These are phyloP conservation scores for Diaporthe batatas DNA, from an alignment of 2,329 filamentous ascomycete genomes.

Conservation along the genomic window DNA sequence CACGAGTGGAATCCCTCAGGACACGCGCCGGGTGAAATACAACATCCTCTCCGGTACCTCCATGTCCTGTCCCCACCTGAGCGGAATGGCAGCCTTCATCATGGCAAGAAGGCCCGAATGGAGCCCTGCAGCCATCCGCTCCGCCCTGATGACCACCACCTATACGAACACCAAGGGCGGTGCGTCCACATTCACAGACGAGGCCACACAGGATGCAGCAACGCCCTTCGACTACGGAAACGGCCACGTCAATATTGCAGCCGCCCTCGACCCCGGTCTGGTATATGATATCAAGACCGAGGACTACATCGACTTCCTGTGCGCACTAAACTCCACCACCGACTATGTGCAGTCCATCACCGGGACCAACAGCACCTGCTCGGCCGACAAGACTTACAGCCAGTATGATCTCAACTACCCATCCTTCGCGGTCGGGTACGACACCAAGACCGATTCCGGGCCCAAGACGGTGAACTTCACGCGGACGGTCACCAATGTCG, in stretches of 20 bases:
- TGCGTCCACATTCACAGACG: not conserved
- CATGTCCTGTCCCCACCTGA: constrained; percentile 43
- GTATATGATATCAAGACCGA: constrained; percentile 28
- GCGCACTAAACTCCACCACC: constrained; percentile 20
- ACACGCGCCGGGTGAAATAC: constrained; percentile 32
- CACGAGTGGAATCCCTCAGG: constrained; percentile 11
- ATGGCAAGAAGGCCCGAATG: constrained; percentile 40
- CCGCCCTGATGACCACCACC: constrained; percentile 38
- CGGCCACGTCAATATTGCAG: constrained; percentile 11
- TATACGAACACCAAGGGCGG: not conserved
- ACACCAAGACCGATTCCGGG: constrained; percentile 8
- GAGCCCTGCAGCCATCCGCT: constrained; percentile 38
- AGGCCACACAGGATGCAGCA: not conserved
- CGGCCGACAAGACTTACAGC: constrained; percentile 26
- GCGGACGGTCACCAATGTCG: constrained; percentile 39
- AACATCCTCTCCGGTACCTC: constrained; percentile 42
- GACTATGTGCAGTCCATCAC: constrained; percentile 26
- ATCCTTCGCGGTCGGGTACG: constrained; percentile 37
- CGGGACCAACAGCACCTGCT: constrained; percentile 37
- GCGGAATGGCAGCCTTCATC: constrained; percentile 39
- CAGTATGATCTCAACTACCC: constrained; percentile 42
- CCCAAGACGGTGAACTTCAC: constrained; percentile 40
- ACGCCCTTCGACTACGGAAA: constrained; percentile 20
- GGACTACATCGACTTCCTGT: constrained; percentile 41
- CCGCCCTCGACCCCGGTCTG: constrained; percentile 39